These are phyloP conservation scores for Aureobasidium vineae DNA, from an alignment of 2,329 filamentous ascomycete species.

Conservation along the genomic window DNA sequence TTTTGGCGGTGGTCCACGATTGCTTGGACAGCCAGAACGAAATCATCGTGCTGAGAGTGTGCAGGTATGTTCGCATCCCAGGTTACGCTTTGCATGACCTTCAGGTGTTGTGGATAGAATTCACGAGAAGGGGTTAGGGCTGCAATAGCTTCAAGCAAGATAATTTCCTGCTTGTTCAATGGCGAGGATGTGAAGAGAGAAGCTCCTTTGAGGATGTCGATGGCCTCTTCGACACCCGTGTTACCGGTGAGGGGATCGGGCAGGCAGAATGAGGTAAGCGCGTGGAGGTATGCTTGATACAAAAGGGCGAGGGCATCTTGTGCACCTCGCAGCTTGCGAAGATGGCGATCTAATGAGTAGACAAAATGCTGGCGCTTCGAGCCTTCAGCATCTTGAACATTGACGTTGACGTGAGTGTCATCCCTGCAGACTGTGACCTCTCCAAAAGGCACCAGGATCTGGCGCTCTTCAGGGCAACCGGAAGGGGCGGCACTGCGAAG, in stretches of 20 bases:
- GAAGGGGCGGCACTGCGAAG: constrained; percentile 47
- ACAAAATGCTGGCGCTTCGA: constrained; percentile 47
- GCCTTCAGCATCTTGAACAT: not conserved
- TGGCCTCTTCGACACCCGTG: constrained; percentile 60
- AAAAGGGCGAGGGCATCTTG: constrained; percentile 51
- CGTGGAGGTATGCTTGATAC: constrained; percentile 59
- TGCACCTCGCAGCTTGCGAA: constrained; percentile 57
- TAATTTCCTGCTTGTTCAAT: constrained; percentile 31
- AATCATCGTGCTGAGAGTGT: constrained; percentile 45
- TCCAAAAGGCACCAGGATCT: constrained; percentile 57
- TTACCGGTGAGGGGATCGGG: constrained; percentile 58
- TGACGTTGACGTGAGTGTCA: constrained; percentile 33
- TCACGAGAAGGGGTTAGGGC: constrained; percentile 39
- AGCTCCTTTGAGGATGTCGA: constrained; percentile 31
- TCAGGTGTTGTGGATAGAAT: constrained; percentile 48
- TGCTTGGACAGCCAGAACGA: constrained; percentile 31
- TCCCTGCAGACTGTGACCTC: constrained; percentile 41
- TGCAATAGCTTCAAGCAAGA: constrained; percentile 34
- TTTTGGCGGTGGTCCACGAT: constrained; percentile 33
- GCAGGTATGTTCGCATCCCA: constrained; percentile 46
- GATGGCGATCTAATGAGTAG: constrained; percentile 54
- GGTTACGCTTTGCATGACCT: constrained; percentile 45
- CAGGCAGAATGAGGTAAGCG: constrained; percentile 57
- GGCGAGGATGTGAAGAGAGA: constrained; percentile 32
- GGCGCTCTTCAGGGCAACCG: constrained; percentile 40